Evolutionary conservation across 1,284 basidiomycete species (phyloP), one percentile per base, ranked within the genome.

Genomic region (Gomphus sp.): DNA sequence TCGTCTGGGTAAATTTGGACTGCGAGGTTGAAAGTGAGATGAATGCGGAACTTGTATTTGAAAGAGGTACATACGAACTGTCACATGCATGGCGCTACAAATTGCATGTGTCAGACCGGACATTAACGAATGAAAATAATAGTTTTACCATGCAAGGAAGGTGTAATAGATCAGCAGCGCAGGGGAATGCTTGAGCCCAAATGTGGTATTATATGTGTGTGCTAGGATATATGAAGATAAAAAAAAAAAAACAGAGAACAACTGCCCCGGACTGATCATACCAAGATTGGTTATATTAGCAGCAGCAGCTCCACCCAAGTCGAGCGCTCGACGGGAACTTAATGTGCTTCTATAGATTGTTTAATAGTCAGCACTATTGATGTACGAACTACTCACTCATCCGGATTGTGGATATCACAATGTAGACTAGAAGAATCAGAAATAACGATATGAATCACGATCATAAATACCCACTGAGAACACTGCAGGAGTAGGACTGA

Each of bases 241-340:
- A n/a, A 14, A 55, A 53, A 41, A 2, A 4, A 28, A 2, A 4
- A 31, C 22, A 22, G 39, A 3, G 25, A 53, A 39, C n/a, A 25
- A 22, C 11, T 7, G 12, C 1, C 31, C 25, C 9, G n/a, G 16
- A n/a, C 7, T 52, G 6, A 25, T 22, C 54, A 47, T 55, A 55
- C 54, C 54, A 31, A 55, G 39, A n/a, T 44, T 47, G 2, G 54
- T 55, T 36, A 55, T 16, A 36, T 47, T 55, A 31, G n/a, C n/a
- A 12, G 54, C 54, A 12, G 54, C 54, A 25, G 54, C 39, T 2
- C 41, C 54, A 8, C 39, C 39, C n/a, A 55, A 33, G 41, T 55
- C 54, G 18, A 55, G 28, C 39, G 54, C 54, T 45, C 54, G 39
- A 33, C 44, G 18, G 11, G 44, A 55, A 43, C 33, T 16, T 3